A percentile compares a stretch with the other conserved stretches of the same genome.
Conservation (phyloP, 331 rosid species). For the Malus hybrid region DNA sequence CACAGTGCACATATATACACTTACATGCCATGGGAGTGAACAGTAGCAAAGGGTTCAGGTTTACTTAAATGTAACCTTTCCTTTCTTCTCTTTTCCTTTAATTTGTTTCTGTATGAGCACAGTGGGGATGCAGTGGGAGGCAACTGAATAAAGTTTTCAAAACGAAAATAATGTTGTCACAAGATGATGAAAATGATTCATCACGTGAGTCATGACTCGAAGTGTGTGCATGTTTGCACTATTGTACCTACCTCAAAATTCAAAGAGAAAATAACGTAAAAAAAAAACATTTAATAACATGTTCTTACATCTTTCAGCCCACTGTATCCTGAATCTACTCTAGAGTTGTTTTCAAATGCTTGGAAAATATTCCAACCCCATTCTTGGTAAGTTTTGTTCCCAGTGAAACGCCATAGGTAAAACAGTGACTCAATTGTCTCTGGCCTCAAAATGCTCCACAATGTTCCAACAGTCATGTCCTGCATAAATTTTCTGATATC, state of each 20-base stretch:
- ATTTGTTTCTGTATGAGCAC: neutral
- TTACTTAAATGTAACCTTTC: neutral
- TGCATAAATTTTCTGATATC: neutral
- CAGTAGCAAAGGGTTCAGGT: neutral
- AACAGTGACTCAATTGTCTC: slow-evolving; percentile 19
- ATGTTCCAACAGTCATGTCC: slow-evolving; percentile 12
- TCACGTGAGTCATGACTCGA: neutral
- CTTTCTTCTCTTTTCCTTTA: neutral
- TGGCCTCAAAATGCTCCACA: slow-evolving; percentile 21
- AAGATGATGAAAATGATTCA: neutral
- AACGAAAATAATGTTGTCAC: neutral
- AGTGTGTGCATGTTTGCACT: neutral
- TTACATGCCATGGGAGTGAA: neutral
- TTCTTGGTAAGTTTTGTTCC: slow-evolving; percentile 20
- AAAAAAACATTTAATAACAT: neutral
- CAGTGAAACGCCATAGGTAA: slow-evolving; percentile 20
- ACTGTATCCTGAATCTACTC: slow-evolving; percentile 10
- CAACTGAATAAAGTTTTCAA: neutral
- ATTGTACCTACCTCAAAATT: neutral
- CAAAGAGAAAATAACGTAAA: neutral
- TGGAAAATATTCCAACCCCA: slow-evolving; percentile 23
- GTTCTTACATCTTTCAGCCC: slow-evolving; percentile 19
- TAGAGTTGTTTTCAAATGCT: slow-evolving; percentile 21
- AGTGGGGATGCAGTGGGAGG: neutral
- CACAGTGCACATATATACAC: neutral